phyloP scores from a whole-genome alignment of 768 basidiomycete species.

The Lactarius evosmus region DNA sequence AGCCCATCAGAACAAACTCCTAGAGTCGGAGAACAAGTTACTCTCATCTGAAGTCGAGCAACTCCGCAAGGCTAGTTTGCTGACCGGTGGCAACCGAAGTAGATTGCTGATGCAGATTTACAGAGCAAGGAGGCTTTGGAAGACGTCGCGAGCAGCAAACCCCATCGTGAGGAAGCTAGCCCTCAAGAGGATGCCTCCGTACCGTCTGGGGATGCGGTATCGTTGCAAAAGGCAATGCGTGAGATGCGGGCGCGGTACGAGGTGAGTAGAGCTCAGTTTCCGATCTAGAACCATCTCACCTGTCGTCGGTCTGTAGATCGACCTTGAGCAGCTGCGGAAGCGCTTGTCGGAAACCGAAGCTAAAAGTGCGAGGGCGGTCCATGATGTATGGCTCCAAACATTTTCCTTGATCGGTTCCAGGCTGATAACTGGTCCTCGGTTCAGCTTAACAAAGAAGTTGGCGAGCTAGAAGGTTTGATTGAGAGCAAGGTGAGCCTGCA shows the following conservation, averaged over 20 bases:
- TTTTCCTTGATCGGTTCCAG: not conserved
- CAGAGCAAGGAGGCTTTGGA: slow-evolving; percentile 79
- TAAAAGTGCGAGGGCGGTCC: slow-evolving; percentile 65
- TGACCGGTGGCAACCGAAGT: not conserved
- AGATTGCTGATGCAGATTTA: slow-evolving; percentile 9
- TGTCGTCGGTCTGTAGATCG: slow-evolving; percentile 41
- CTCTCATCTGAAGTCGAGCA: slow-evolving; percentile 65
- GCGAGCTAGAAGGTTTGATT: slow-evolving; percentile 88
- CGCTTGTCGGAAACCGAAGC: slow-evolving; percentile 67
- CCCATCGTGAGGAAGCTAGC: slow-evolving; percentile 50
- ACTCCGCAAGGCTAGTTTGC: slow-evolving; percentile 57
- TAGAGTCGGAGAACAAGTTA: slow-evolving; percentile 74
- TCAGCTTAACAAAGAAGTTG: slow-evolving; percentile 88
- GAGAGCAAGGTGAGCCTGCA: slow-evolving; percentile 74
- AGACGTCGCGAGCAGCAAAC: slow-evolving; percentile 62
- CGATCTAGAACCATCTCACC: not conserved
- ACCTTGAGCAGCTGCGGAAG: slow-evolving; percentile 69
- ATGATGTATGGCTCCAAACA: slow-evolving; percentile 52
- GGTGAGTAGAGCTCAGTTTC: slow-evolving; percentile 35
- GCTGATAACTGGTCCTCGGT: slow-evolving; percentile 18
- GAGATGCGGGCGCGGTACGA: slow-evolving; percentile 55
- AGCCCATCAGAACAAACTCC: slow-evolving; percentile 61
- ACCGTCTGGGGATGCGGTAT: slow-evolving; percentile 37
- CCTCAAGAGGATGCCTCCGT: slow-evolving; percentile 29
- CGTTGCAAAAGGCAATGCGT: slow-evolving; percentile 42